Evolutionary conservation across 202 grass and related monocot species (phyloP).

Genomic region (Panicum virgatum): DNA sequence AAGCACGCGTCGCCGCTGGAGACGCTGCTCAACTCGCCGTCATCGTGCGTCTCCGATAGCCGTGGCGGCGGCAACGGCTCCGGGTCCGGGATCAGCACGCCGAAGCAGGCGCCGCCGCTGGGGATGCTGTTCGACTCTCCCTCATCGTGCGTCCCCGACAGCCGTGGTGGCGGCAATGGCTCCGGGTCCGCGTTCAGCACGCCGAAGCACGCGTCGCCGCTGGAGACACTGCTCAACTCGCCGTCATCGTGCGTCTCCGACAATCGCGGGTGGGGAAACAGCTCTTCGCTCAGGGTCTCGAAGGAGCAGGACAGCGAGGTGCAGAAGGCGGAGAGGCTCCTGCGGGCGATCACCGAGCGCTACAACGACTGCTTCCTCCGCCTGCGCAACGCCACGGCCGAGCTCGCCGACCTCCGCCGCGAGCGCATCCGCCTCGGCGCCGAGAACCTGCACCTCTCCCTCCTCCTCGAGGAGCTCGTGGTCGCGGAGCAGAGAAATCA

Average conservation of each 20-base stretch:
- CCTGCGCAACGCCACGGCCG: slow-evolving; percentile 44
- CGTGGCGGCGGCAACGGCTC: background rate
- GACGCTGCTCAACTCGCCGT: background rate
- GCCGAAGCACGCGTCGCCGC: background rate
- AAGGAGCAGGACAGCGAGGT: slow-evolving; percentile 30
- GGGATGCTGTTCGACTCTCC: background rate
- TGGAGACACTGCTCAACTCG: background rate
- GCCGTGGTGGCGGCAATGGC: background rate
- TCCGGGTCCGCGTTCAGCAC: background rate
- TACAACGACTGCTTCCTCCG: slow-evolving; percentile 66
- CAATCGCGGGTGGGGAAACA: background rate
- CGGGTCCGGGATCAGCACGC: background rate
- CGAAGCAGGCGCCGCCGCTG: background rate
- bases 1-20: slow-evolving; percentile 5
- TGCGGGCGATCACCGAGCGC: slow-evolving; percentile 51
- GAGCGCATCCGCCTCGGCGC: slow-evolving; percentile 58
- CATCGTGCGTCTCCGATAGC: slow-evolving; percentile 11
- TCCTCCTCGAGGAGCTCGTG: slow-evolving; percentile 57
- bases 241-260: background rate
- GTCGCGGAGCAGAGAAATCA: slow-evolving; percentile 45
- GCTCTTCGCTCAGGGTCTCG: slow-evolving; percentile 24
- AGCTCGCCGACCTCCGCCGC: slow-evolving; percentile 55
- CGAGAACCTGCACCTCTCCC: slow-evolving; percentile 59
- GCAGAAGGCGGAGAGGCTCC: slow-evolving; percentile 51
- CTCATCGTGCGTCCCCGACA: background rate